A percentile compares a stretch with the other conserved stretches of the same genome.
Conservation (phyloP, 2,329 filamentous ascomycete species). For the Exophiala mesophila region DNA sequence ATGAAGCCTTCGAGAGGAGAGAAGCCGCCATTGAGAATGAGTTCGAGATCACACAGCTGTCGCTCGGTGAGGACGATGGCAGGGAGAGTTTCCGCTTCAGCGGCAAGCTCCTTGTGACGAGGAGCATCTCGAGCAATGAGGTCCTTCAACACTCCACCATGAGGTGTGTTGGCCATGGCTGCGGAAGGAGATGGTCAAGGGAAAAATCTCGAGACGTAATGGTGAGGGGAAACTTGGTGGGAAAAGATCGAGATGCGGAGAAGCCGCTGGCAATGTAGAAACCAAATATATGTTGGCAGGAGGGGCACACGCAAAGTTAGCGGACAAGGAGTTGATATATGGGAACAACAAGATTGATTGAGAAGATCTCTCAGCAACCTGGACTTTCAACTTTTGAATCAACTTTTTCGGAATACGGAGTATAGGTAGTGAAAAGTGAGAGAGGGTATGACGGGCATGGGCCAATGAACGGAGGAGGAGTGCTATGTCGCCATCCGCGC, state of each 20-base stretch:
- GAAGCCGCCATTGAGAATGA: constrained; percentile 97
- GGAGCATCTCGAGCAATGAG: constrained; percentile 88
- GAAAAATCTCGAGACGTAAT: neutral
- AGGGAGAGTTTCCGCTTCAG: constrained; percentile 81
- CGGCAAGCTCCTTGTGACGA: constrained; percentile 69
- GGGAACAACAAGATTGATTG: too few relatives aligned
- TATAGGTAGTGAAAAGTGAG: neutral
- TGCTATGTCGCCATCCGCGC: neutral
- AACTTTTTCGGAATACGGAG: too few relatives aligned
- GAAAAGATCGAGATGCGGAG: neutral
- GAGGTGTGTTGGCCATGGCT: constrained; percentile 55
- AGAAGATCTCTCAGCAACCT: too few relatives aligned
- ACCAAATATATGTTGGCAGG: too few relatives aligned
- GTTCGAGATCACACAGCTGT: constrained; percentile 94
- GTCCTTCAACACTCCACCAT: constrained; percentile 96
- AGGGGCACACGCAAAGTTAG: too few relatives aligned
- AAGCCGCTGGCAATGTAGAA: too few relatives aligned
- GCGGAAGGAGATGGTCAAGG: neutral
- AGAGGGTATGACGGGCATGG: neutral
- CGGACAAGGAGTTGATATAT: too few relatives aligned
- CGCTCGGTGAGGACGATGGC: constrained; percentile 83
- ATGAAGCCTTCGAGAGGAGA: constrained; percentile 97
- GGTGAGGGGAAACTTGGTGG: neutral
- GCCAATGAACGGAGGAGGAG: neutral
- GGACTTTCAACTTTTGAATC: too few relatives aligned